These are phyloP conservation scores for Yamadazyma paraphyllophila DNA, from an alignment of 805 yeast genomes.

Conservation along the genomic window DNA sequence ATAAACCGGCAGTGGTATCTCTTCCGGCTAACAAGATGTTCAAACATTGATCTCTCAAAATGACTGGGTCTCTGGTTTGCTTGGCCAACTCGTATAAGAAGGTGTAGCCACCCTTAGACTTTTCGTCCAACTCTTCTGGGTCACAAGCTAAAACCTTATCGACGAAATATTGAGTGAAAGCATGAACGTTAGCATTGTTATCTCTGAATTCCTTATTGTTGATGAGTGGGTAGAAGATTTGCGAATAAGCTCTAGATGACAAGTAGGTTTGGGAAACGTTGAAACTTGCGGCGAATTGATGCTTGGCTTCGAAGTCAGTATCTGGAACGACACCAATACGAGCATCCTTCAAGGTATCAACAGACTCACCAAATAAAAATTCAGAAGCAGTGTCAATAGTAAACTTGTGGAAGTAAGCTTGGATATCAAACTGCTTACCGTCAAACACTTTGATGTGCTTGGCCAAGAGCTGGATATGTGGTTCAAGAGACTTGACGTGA, in stretches of 20 bases:
- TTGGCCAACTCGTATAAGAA: slow-evolving; percentile 49
- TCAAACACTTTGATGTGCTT: slow-evolving; percentile 21
- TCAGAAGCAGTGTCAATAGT: slow-evolving; percentile 43
- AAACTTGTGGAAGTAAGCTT: slow-evolving; percentile 31
- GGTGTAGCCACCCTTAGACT: slow-evolving; percentile 38
- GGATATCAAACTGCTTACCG: slow-evolving; percentile 31
- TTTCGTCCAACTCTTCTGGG: slow-evolving; percentile 28
- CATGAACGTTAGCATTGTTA: slow-evolving; percentile 25
- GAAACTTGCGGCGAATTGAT: slow-evolving; percentile 34
- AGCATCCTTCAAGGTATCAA: slow-evolving; percentile 26
- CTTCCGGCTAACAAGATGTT: slow-evolving; percentile 54
- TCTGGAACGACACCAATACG: slow-evolving; percentile 27
- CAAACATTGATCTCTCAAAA: slow-evolving; percentile 50
- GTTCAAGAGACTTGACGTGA: slow-evolving; percentile 33
- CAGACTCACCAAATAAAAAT: slow-evolving; percentile 41
- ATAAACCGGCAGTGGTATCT: slow-evolving; percentile 53
- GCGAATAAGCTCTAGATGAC: slow-evolving; percentile 34
- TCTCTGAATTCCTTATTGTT: slow-evolving; percentile 24
- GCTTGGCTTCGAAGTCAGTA: slow-evolving; percentile 27
- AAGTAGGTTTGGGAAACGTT: slow-evolving; percentile 32
- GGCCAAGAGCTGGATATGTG: slow-evolving; percentile 26
- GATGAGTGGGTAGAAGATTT: slow-evolving; percentile 25
- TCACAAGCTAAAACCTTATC: slow-evolving; percentile 32
- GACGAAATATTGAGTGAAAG: slow-evolving; percentile 38
- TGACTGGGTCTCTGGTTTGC: slow-evolving; percentile 46